Evolutionary conservation across 1,284 basidiomycete genomes (phyloP), one percentile per base, ranked within the genome.

Genomic region (Mycosarcoma mackinlayi): DNA sequence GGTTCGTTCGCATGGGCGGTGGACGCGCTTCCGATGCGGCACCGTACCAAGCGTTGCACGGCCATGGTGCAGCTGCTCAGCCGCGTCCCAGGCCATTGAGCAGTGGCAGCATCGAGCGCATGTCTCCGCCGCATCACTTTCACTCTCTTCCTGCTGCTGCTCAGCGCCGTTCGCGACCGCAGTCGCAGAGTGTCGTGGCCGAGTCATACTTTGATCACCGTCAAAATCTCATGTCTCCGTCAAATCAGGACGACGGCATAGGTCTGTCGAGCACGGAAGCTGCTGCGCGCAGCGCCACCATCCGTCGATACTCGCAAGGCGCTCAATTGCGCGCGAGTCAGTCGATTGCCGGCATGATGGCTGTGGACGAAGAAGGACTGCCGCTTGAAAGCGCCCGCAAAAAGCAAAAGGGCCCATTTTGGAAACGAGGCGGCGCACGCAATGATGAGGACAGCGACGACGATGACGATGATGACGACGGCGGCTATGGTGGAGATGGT

Each of bases 1-100:
- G 75, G n/a, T 80, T 80, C 42, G 73, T 77, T 10, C 59, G 78
- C 1, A 53, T 75, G 42, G 59, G 75, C 18, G 78, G 78, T 23
- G 78, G 75, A 16, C 51, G 68, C 1, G 73, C 78, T 10, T 73
- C 67, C 7, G 78, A 77, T 25, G 27, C 54, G 1, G 42, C 71
- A 8, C 76, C 78, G 10, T 80, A 71, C 46, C 50, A 67, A n/a
- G 41, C 67, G 4, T 33, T 66, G 42, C 63, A 58, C 3, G 38
- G 38, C 4, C 49, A 41, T 13, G 30, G 38, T 33, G 37, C n/a
- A 7, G 44, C 23, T 18, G 25, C 30, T 18, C 53, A 41, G 31
- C 51, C n/a, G n/a, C n/a, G 51, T 25, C 28, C 47, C 8, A 49
- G 63, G 18, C 50, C 63, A 2, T 14, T 44, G 18, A 59, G 56